phyloP scores from a whole-genome alignment of 2,329 filamentous ascomycete species.

The Botrytis porri region DNA sequence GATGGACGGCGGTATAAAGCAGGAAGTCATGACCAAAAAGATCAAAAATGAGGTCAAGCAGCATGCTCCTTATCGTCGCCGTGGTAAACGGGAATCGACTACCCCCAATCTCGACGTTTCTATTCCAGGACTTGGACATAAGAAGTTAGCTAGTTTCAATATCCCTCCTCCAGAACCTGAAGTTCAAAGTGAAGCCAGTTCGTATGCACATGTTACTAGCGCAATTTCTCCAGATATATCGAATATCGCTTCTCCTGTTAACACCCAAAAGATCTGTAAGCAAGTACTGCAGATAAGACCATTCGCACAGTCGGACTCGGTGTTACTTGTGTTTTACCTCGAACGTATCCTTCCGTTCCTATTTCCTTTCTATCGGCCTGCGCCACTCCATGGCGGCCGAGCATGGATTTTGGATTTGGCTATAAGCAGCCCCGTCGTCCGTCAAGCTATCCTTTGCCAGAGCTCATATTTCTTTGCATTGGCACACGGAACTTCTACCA shows the following conservation, averaged over 20 bases:
- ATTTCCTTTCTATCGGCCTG: constrained; percentile 60
- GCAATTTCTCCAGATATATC: background rate
- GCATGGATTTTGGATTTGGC: constrained; percentile 59
- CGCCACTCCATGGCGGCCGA: constrained; percentile 53
- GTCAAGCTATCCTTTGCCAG: constrained; percentile 53
- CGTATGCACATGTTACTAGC: background rate
- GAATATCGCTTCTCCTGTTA: background rate
- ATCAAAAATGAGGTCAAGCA: constrained; percentile 57
- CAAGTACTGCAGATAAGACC: constrained; percentile 21
- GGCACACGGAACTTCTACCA: constrained; percentile 19
- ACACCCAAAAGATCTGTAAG: background rate
- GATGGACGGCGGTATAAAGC: constrained; percentile 36
- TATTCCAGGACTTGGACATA: constrained; percentile 16
- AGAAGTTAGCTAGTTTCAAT: constrained; percentile 2
- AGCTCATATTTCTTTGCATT: constrained; percentile 54
- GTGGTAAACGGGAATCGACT: constrained; percentile 36
- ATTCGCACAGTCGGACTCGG: constrained; percentile 26
- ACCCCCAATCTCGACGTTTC: constrained; percentile 15
- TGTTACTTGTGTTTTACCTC: constrained; percentile 56
- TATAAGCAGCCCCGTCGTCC: constrained; percentile 53
- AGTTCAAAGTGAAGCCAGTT: background rate
- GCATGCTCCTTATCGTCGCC: constrained; percentile 46
- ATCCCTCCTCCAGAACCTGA: background rate
- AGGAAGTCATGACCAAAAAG: constrained; percentile 49
- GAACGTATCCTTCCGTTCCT: constrained; percentile 61